Percentiles rank a stretch among this genome's conserved stretches.
These are phyloP conservation scores for Yamadazyma buinensis DNA, from an alignment of 1,139 yeast species.

Conservation along the genomic window DNA sequence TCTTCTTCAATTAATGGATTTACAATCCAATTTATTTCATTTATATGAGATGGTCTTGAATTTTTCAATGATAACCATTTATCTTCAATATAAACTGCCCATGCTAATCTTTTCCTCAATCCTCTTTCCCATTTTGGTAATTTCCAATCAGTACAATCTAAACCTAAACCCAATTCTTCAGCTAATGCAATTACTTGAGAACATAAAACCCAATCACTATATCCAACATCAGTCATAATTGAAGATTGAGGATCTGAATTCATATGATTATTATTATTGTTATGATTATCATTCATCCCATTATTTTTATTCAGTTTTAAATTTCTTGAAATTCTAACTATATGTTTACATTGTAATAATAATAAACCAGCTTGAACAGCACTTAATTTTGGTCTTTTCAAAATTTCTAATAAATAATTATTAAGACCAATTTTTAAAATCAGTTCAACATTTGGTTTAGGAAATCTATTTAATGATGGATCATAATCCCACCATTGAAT, in stretches of 20 bases:
- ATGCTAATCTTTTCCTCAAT: constrained; percentile 74
- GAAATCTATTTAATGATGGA: constrained; percentile 57
- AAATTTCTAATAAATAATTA: constrained; percentile 60
- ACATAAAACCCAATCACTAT: constrained; percentile 79
- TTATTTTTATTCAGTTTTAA: too few species aligned
- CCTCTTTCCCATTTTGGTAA: constrained; percentile 93
- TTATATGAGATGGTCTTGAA: constrained; percentile 74
- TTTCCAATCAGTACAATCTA: constrained; percentile 84
- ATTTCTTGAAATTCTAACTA: constrained; percentile 18
- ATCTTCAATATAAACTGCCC: constrained; percentile 91
- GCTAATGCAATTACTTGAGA: constrained; percentile 84
- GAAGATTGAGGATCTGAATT: background rate
- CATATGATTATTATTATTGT: constrained; percentile 2
- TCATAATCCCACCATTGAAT: constrained; percentile 86
- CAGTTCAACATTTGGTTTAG: constrained; percentile 60
- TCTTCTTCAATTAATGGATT: constrained; percentile 63
- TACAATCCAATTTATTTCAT: constrained; percentile 68
- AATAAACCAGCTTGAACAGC: constrained; percentile 78
- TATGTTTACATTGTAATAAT: constrained; percentile 60
- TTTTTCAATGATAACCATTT: constrained; percentile 82
- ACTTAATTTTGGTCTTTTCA: constrained; percentile 71
- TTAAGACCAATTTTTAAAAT: constrained; percentile 49
- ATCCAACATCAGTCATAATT: constrained; percentile 37
- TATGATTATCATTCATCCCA: constrained; percentile 1
- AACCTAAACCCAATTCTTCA: constrained; percentile 81